A percentile compares a stretch with the other conserved stretches of the same genome.
Evolutionary conservation across 2,329 filamentous ascomycete species (phyloP).

Genomic region (Penicillium sp.): DNA sequence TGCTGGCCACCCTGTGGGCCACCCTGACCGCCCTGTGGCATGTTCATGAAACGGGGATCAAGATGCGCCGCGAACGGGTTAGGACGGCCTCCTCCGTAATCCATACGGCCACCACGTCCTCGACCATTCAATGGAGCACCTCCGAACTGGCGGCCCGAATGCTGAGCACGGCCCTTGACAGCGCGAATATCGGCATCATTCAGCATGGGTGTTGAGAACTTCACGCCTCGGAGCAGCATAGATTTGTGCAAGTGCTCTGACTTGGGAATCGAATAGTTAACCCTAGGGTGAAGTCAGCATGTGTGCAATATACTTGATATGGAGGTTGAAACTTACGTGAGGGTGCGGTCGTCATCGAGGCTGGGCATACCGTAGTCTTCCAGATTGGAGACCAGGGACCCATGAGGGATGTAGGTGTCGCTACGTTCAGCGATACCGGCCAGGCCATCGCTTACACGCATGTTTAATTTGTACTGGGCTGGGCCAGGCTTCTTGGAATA

Average conservation of each 20-base stretch:
- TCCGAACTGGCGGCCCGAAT: constrained; percentile 68
- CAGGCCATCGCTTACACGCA: constrained; percentile 73
- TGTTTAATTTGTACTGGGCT: constrained; percentile 70
- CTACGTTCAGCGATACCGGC: constrained; percentile 81
- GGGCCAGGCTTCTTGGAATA: constrained; percentile 84
- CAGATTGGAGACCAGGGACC: constrained; percentile 75
- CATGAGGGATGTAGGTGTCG: constrained; percentile 80
- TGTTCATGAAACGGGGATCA: constrained; percentile 44
- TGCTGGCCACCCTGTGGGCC: constrained; percentile 25
- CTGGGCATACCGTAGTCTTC: constrained; percentile 70
- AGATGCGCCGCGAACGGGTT: constrained; percentile 52
- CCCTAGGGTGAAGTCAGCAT: constrained; percentile 55
- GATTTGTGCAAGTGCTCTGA: constrained; percentile 80
- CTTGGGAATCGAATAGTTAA: constrained; percentile 80
- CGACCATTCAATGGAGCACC: constrained; percentile 62
- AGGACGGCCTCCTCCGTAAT: constrained; percentile 50
- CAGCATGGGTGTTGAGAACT: constrained; percentile 70
- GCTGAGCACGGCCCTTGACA: constrained; percentile 65
- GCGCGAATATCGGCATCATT: constrained; percentile 74
- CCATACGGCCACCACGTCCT: constrained; percentile 54
- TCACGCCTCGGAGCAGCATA: constrained; percentile 84
- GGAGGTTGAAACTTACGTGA: constrained; percentile 62
- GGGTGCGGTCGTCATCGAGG: constrained; percentile 80
- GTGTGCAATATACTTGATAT: background rate
- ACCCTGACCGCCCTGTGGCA: constrained; percentile 27